Percentiles rank a stretch among this genome's conserved stretches.
Conservation (phyloP, 192 early-diverging fungal genomes). For the Spizellomyces punctatus region DNA sequence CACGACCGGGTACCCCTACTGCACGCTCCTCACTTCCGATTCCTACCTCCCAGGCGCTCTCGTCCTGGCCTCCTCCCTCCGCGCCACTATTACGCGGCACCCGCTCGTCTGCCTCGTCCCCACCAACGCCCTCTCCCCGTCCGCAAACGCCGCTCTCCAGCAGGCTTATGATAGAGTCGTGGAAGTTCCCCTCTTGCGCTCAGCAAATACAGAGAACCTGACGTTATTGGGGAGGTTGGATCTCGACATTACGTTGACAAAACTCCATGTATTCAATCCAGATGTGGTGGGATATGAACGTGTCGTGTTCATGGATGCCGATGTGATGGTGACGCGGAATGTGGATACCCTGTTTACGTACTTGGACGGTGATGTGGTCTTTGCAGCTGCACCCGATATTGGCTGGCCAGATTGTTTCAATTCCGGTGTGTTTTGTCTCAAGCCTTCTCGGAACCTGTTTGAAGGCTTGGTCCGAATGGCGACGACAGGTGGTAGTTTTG, state of each 20-base stretch:
- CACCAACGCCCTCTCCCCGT: conserved; percentile 50
- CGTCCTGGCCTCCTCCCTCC: conserved; percentile 75
- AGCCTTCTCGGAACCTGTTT: conserved; percentile 58
- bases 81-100: conserved; percentile 62
- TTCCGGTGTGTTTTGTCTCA: conserved; percentile 87
- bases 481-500: conserved; percentile 70
- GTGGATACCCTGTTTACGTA: conserved; percentile 81
- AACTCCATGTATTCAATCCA: conserved; percentile 85
- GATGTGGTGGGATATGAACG: conserved; percentile 60
- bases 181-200: conserved; percentile 65
- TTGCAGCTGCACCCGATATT: conserved; percentile 89
- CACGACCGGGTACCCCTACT: conserved; percentile 54
- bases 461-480: conserved; percentile 55
- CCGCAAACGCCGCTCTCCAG: conserved; percentile 54
- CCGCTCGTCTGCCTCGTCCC: conserved; percentile 74
- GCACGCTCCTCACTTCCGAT: conserved; percentile 87
- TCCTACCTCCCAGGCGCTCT: conserved; percentile 83
- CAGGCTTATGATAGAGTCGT: conserved; percentile 73
- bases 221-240: conserved; percentile 86
- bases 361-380: conserved; percentile 43
- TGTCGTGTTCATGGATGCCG: conserved; percentile 86
- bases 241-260: conserved; percentile 86
- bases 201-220: conserved; percentile 62
- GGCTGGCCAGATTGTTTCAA: conserved; percentile 99
- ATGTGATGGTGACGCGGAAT: conserved; percentile 80